These are phyloP conservation scores for Tricholoma terreum DNA, from an alignment of 768 basidiomycete genomes.

Conservation along the genomic window DNA sequence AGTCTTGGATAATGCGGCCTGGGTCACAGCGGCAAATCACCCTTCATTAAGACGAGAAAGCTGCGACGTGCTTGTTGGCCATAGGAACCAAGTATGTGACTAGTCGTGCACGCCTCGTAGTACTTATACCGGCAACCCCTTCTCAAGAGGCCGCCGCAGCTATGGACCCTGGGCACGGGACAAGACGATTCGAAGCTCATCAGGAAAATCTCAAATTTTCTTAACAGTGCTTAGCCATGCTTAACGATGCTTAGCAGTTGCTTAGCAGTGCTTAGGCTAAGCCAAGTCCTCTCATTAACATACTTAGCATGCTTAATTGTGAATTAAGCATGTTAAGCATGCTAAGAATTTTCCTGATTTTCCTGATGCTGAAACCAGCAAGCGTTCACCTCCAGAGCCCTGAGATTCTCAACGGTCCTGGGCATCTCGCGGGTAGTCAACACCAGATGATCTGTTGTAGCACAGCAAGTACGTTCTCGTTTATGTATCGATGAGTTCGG, in stretches of 20 bases:
- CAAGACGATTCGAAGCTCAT: background rate
- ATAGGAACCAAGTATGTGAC: background rate
- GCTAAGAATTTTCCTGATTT: too few relatives aligned
- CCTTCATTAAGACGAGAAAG: background rate
- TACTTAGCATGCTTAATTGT: too few relatives aligned
- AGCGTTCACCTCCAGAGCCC: background rate
- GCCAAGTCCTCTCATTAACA: too few relatives aligned
- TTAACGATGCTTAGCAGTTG: too few relatives aligned
- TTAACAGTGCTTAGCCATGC: too few relatives aligned
- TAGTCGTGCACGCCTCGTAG: background rate
- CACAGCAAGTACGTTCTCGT: background rate
- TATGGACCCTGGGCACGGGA: background rate
- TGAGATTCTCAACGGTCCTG: background rate
- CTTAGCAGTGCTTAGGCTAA: too few relatives aligned
- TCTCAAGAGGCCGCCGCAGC: background rate
- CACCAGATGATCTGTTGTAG: slow-evolving; percentile 1
- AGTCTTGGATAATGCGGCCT: background rate
- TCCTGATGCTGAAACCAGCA: background rate
- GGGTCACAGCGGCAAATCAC: background rate
- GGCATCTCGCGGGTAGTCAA: slow-evolving; percentile 1
- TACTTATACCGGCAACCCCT: too few relatives aligned
- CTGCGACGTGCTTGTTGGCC: background rate
- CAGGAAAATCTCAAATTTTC: too few relatives aligned
- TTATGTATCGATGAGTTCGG: background rate
- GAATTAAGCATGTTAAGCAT: too few relatives aligned